A percentile compares a stretch with the other conserved stretches of the same genome.
Conservation (phyloP, 306 rosid species). For the Acacia crassicarpa region DNA sequence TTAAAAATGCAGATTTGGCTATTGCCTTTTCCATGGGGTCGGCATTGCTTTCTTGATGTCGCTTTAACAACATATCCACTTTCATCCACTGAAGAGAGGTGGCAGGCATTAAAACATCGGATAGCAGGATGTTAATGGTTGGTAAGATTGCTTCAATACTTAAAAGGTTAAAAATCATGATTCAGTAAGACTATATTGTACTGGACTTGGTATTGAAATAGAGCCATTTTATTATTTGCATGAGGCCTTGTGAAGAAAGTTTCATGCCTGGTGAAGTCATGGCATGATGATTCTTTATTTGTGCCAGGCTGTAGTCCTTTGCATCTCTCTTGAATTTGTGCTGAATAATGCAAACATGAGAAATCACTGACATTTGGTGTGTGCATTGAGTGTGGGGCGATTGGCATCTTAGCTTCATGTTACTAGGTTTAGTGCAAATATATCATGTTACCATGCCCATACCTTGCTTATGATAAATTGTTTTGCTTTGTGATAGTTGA, state of each 20-base stretch:
- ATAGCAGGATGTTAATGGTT: constrained; percentile 96
- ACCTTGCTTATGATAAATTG: constrained; percentile 19
- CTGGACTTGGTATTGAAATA: constrained; percentile 71
- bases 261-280: constrained; percentile 50
- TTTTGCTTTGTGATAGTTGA: constrained; percentile 22
- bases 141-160: constrained; percentile 99
- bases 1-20: constrained; percentile 99
- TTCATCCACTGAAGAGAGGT: constrained; percentile 93
- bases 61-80: constrained; percentile 86
- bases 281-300: constrained; percentile 33
- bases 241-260: constrained; percentile 57
- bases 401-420: constrained; percentile 31
- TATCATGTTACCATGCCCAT: not conserved
- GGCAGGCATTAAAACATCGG: constrained; percentile 75
- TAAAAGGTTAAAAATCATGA: constrained; percentile 66
- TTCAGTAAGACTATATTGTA: constrained; percentile 65
- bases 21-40: constrained; percentile 95
- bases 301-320: constrained; percentile 41
- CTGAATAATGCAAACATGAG: constrained; percentile 30
- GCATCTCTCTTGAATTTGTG: constrained; percentile 37
- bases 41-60: constrained; percentile 96
- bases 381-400: constrained; percentile 21
- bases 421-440: constrained; percentile 26
- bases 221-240: constrained; percentile 62
- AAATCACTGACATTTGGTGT: constrained; percentile 36